Base-by-base conservation (phyloP, 2,329 filamentous ascomycete species). In the Fusarium globosum region DNA sequence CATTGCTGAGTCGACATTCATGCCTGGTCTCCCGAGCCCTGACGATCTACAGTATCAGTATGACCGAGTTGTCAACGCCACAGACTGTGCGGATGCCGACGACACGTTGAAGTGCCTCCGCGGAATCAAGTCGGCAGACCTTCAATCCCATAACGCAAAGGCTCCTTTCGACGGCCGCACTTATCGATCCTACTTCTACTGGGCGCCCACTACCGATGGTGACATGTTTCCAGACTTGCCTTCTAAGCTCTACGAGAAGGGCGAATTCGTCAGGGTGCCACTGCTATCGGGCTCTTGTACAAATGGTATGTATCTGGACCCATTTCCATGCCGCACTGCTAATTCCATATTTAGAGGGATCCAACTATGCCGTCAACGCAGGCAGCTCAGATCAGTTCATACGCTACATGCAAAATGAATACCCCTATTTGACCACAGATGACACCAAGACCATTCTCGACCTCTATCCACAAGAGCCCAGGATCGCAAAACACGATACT, bases 141-240 rank as follows among this genome's bases (percentile, higher is more conserved):
- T 88, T 7, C 85, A 88, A 75, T 69, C 71, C 16, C 81, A 80
- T 62, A 88, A 87, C 74, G 63, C 77, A 21, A 81, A 81, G 14
- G 81, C 78, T 4, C 76, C 83, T 4, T 87, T 86, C 41, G 81
- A 83, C 0, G 83, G 83, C 6, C 79, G 82, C 8, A 68, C 74
- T 6, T 74, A 69, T 14, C 63, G 71, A 4, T 82, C 86, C 1
- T 77, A 83, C 1, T 88, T 87, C 74, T 88, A 87, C 79, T 89
- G 85, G 85, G 83, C 85, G 6, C 87, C 87, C 0, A 86, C 84
- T 55, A 78, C 88, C 11, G 87, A 89, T 63, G 87, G 85, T 13
- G 82, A 82, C 10, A 75, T 88, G 15, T 73, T 88, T 18, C 76
- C 69, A 8, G 85, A 86, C 62, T 78, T 82, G 15, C 83, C 85